Percentiles rank a stretch among this genome's conserved stretches.
Conservation (phyloP, 257 asterid species). For the Nicotiana obtusifolia region DNA sequence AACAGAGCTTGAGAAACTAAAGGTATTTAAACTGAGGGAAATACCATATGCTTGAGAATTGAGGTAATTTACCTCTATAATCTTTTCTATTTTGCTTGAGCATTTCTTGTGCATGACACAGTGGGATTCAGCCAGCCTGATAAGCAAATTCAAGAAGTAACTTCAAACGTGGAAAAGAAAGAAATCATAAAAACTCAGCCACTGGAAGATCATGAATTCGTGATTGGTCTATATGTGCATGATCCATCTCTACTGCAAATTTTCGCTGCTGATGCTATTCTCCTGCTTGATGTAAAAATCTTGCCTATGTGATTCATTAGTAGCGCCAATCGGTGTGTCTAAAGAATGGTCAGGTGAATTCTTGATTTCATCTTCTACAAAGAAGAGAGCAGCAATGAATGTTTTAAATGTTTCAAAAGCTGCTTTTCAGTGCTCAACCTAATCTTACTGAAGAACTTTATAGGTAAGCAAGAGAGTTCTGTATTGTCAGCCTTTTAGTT, state of each 20-base stretch:
- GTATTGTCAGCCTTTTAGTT: too few relatives aligned
- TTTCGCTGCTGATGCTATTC: background rate
- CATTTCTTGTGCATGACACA: background rate
- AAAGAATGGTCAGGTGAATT: background rate
- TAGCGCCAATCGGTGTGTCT: background rate
- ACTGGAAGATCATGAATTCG: too few relatives aligned
- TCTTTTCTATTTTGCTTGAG: too few relatives aligned
- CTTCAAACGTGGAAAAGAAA: too few relatives aligned
- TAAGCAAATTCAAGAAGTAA: constrained; percentile 15
- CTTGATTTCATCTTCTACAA: background rate
- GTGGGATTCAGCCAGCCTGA: constrained; percentile 30
- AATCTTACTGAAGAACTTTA: background rate
- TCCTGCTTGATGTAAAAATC: background rate
- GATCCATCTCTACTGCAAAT: background rate
- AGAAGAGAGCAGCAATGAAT: background rate
- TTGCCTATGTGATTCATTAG: background rate
- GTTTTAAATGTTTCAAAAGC: background rate
- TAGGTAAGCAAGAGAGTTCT: background rate
- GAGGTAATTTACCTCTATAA: too few relatives aligned
- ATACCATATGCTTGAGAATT: too few relatives aligned
- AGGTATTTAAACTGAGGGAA: constrained; percentile 61
- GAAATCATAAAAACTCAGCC: too few relatives aligned
- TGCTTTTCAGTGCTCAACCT: background rate
- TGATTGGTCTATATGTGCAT: background rate
- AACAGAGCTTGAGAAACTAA: background rate